Evolutionary conservation across 257 asterid genomes (phyloP).

Genomic region (Echites panduratus): DNA sequence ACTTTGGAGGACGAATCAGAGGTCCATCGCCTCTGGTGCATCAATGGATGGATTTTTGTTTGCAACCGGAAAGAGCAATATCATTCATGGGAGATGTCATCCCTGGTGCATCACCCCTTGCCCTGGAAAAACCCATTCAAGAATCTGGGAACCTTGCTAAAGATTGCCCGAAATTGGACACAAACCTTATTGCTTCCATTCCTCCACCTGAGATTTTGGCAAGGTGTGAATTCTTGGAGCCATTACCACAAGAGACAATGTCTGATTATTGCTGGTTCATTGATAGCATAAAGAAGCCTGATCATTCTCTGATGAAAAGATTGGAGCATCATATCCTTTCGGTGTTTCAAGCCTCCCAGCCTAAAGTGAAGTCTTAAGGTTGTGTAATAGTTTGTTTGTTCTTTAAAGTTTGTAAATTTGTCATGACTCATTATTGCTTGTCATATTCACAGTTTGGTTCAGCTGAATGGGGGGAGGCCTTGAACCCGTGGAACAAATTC

Average conservation of each 20-base stretch:
- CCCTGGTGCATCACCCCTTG: conserved; percentile 70
- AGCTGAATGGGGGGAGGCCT: not conserved
- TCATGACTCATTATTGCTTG: not conserved
- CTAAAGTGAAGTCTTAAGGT: conserved; percentile 32
- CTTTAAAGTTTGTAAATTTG: not conserved
- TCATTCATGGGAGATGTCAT: conserved; percentile 58
- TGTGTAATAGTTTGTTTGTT: conserved; percentile 14
- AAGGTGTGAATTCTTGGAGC: conserved; percentile 73
- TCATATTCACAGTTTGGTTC: not conserved
- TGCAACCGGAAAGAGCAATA: conserved; percentile 61
- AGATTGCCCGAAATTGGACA: conserved; percentile 68
- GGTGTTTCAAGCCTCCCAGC: conserved; percentile 19
- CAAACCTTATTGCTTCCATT: conserved; percentile 49
- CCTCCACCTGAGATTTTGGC: conserved; percentile 73
- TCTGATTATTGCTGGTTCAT: conserved; percentile 64
- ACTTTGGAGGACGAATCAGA: conserved; percentile 78
- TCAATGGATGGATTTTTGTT: conserved; percentile 89
- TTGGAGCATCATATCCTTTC: conserved; percentile 25
- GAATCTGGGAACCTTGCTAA: conserved; percentile 23
- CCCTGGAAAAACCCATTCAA: conserved; percentile 34
- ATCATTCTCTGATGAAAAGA: conserved; percentile 19
- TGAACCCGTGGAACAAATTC: not conserved
- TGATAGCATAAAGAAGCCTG: conserved; percentile 34
- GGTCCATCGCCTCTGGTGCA: conserved; percentile 74
- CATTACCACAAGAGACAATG: conserved; percentile 56